A percentile compares a stretch with the other conserved stretches of the same genome.
phyloP scores from a whole-genome alignment of 257 asterid species.

The Scutellaria baicalensis region DNA sequence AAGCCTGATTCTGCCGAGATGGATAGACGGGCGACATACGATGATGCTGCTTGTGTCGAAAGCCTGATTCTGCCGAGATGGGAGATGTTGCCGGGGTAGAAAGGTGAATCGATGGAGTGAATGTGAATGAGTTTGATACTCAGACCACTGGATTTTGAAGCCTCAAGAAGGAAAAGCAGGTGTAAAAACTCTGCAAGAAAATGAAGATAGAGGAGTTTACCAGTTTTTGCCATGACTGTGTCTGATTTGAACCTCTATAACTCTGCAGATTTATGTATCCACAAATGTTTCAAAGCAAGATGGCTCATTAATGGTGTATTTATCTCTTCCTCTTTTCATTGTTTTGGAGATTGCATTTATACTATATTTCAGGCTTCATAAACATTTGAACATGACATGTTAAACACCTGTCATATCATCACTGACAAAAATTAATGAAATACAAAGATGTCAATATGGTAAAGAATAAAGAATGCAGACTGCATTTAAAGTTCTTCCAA shows the following conservation, averaged over 20 bases:
- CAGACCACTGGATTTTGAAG: background rate
- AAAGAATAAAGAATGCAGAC: too few relatives aligned
- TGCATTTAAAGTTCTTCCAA: background rate
- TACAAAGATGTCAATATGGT: too few relatives aligned
- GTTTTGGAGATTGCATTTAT: too few relatives aligned
- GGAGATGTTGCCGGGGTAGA: constrained; percentile 1
- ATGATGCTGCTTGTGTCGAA: background rate
- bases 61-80: background rate
- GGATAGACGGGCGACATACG: background rate
- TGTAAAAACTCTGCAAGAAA: background rate
- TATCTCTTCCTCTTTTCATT: background rate
- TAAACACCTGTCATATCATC: too few relatives aligned
- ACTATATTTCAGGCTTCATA: too few relatives aligned
- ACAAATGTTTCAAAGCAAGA: background rate
- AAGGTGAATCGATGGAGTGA: background rate
- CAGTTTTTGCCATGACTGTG: background rate
- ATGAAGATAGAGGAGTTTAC: background rate
- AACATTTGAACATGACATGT: too few relatives aligned
- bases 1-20: background rate
- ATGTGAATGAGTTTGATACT: constrained; percentile 17
- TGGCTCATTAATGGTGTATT: background rate
- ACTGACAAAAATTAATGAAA: too few relatives aligned
- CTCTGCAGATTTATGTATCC: background rate
- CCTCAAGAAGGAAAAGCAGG: background rate
- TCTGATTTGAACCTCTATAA: background rate